These are phyloP conservation scores for Drechslera avenae DNA, from an alignment of 2,329 filamentous ascomycete genomes.

Conservation along the genomic window DNA sequence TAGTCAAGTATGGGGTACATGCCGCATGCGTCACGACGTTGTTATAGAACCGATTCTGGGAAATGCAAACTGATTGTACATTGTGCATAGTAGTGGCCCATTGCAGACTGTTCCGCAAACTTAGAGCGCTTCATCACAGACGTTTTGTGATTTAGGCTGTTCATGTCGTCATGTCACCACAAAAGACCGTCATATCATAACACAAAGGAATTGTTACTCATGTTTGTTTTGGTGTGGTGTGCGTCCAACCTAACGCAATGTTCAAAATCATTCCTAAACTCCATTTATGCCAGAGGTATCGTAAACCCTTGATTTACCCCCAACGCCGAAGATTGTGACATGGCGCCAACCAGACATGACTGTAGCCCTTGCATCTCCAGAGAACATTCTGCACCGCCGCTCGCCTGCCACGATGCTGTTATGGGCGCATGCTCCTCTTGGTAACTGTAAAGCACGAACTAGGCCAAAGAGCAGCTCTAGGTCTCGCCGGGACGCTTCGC, in stretches of 20 bases:
- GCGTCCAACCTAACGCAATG: neutral
- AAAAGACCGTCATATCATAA: neutral
- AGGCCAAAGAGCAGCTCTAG: constrained; percentile 33
- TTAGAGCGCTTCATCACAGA: too few species aligned
- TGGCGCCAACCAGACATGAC: neutral
- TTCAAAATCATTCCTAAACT: constrained; percentile 12
- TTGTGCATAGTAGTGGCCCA: too few species aligned
- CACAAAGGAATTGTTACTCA: neutral
- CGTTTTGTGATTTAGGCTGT: neutral
- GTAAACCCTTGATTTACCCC: constrained; percentile 9
- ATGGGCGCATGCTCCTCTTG: neutral
- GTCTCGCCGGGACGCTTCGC: constrained; percentile 75
- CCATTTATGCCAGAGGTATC: constrained; percentile 31
- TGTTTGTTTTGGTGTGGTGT: constrained; percentile 6
- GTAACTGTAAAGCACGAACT: constrained; percentile 9
- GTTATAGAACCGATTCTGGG: neutral
- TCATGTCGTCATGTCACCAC: neutral
- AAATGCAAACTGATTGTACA: too few species aligned
- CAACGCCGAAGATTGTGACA: constrained; percentile 23
- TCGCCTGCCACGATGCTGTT: too few species aligned
- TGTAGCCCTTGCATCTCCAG: too few species aligned
- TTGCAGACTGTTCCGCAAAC: too few species aligned
- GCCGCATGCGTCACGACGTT: constrained; percentile 2
- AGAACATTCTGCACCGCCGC: too few species aligned
- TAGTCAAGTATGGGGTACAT: constrained; percentile 19